Base-by-base conservation (phyloP, 1,139 yeast genomes). In the Pichia sp. region DNA sequence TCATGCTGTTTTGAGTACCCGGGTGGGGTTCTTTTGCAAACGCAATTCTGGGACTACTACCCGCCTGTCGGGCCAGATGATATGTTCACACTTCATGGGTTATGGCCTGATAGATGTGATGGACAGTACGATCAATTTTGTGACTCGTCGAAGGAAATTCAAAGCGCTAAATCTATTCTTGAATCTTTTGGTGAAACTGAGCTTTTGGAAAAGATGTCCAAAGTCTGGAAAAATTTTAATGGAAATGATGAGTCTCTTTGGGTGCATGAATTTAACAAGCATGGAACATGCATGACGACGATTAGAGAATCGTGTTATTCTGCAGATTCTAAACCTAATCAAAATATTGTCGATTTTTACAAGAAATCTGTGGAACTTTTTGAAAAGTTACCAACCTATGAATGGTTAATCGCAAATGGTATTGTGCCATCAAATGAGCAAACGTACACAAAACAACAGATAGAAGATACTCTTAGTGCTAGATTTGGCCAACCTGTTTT, bases 181-280 rank as follows among this genome's bases (percentile, higher is more conserved):
- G 70, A 71, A 48, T 69, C 73, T 41, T 76, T 81, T 55, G 70
- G 73, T 44, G 83, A 82, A 50, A 61, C 66, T 19, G 79, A 72
- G 4, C 73, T 93, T 51, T 73, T 84, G 47, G 67, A 71, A 2
- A 76, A 78, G 54, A 82, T 93, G 89, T 63, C 72, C 19, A 61
- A 62, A 22, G 69, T 75, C 50, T 93, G 98, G 98, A 87, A 87
- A 67, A 86, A 87, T 64, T 79, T 76, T 67, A 81, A 81, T 54
- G 93, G 95, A 1, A 65, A 77, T 55, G 96, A 90, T 65, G 88
- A 82, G 56, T 70, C 78, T 22, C 73, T 93, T 52, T 93, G 99
- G 98, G 75, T 81, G 28, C 98, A 93, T 67, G 99, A 93, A 69
- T 93, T 80, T 75, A 91, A 91, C 72, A 93, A 93, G 68, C 99